Percentiles rank a stretch among this genome's conserved stretches.
Evolutionary conservation across 164 flowering plant species (phyloP).

Genomic region (Berberis thunbergii): DNA sequence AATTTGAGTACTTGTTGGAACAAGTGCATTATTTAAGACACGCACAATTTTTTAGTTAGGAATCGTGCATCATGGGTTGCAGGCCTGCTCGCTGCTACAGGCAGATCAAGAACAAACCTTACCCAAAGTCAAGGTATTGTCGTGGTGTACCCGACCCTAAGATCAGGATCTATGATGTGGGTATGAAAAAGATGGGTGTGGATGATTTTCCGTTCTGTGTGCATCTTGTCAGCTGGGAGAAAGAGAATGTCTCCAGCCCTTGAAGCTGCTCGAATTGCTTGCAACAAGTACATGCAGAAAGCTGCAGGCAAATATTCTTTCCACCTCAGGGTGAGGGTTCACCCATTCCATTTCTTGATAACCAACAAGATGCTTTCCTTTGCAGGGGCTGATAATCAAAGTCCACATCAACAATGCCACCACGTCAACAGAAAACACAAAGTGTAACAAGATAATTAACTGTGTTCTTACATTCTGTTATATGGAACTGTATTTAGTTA

Average conservation of each 20-base stretch:
- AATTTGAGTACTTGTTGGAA: too few relatives aligned
- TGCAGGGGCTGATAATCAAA: not conserved
- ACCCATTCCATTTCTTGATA: not conserved
- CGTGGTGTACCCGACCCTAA: not conserved
- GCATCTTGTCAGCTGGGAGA: not conserved
- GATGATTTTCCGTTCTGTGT: not conserved
- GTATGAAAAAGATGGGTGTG: not conserved
- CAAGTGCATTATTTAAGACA: too few relatives aligned
- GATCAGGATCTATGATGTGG: not conserved
- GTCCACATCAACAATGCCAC: too few relatives aligned
- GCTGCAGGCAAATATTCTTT: not conserved
- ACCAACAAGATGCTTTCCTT: not conserved
- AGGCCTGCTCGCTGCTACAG: not conserved
- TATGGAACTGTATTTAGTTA: too few relatives aligned
- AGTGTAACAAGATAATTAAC: too few relatives aligned
- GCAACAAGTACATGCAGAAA: not conserved
- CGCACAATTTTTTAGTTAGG: too few relatives aligned
- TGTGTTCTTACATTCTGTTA: too few relatives aligned
- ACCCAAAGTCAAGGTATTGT: not conserved
- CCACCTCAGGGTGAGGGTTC: not conserved
- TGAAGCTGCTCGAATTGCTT: too few relatives aligned
- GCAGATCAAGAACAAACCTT: not conserved
- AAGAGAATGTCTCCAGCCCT: not conserved
- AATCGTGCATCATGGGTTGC: not conserved
- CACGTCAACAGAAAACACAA: too few relatives aligned